Conservation (phyloP, 768 basidiomycete species). For the Brasilioporus rufonigricans region DNA sequence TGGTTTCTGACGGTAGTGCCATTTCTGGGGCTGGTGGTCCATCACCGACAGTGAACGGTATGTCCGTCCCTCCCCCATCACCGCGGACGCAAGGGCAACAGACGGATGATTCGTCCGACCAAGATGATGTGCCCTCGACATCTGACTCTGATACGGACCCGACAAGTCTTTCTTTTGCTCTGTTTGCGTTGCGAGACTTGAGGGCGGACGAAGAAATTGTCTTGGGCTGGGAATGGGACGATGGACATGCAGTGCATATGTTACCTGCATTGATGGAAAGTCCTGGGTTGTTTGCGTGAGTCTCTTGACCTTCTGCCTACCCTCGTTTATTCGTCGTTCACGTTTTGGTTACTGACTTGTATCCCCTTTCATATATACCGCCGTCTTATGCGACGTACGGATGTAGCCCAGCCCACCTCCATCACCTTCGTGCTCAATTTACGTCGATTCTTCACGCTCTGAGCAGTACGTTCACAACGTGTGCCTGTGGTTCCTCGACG, state of each 20-base stretch:
- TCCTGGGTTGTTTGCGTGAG: slow-evolving; percentile 58
- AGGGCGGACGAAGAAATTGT: slow-evolving; percentile 82
- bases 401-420: slow-evolving; percentile 44
- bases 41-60: slow-evolving; percentile 10
- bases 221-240: slow-evolving; percentile 97
- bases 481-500: slow-evolving; percentile 65
- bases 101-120: slow-evolving; percentile 16
- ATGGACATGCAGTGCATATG: slow-evolving; percentile 79
- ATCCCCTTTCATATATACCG: background rate
- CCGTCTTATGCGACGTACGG: background rate
- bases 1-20: background rate
- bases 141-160: slow-evolving; percentile 28
- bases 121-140: slow-evolving; percentile 13
- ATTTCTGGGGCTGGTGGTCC: background rate
- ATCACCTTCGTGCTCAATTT: slow-evolving; percentile 62
- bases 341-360: slow-evolving; percentile 12
- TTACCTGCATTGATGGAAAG: slow-evolving; percentile 65
- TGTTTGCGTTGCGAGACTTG: slow-evolving; percentile 78
- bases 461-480: slow-evolving; percentile 68
- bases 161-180: slow-evolving; percentile 61
- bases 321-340: background rate
- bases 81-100: slow-evolving; percentile 10
- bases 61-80: slow-evolving; percentile 7
- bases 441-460: slow-evolving; percentile 69
- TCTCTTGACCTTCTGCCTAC: slow-evolving; percentile 18